Percentiles rank a stretch among this genome's conserved stretches.
These are phyloP conservation scores for Penicillium sp. DNA, from an alignment of 2,329 filamentous ascomycete species.

Conservation along the genomic window DNA sequence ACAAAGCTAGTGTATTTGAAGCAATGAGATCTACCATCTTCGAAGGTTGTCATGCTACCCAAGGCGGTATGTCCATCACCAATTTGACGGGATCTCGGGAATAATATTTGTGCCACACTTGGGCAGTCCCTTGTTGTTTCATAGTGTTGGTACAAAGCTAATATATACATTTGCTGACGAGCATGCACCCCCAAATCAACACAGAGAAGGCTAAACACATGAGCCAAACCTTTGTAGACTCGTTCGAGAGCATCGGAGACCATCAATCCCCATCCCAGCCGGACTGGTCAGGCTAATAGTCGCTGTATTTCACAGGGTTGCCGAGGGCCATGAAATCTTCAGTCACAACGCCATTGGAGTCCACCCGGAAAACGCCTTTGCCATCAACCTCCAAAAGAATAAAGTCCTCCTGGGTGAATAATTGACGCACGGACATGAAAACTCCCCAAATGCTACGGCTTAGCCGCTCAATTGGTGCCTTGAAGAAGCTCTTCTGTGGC, in stretches of 20 bases:
- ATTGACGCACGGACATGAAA: constrained; percentile 35
- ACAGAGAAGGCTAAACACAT: background rate
- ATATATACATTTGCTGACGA: background rate
- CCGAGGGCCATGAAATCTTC: constrained; percentile 34
- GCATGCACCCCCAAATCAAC: background rate
- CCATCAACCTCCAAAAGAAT: constrained; percentile 37
- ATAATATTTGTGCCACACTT: background rate
- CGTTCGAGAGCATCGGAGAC: background rate
- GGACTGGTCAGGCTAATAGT: background rate
- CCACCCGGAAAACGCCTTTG: constrained; percentile 36
- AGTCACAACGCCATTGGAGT: constrained; percentile 36
- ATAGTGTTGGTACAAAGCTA: background rate
- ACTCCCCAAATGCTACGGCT: constrained; percentile 30
- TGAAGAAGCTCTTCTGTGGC: constrained; percentile 30
- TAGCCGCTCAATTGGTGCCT: constrained; percentile 29
- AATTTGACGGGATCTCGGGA: no score
- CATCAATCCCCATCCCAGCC: background rate
- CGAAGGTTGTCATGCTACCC: no score
- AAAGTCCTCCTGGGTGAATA: constrained; percentile 41
- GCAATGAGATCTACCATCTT: no score
- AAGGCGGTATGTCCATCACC: no score
- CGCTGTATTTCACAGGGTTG: constrained; percentile 15
- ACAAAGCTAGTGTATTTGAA: no score
- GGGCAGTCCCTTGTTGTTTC: background rate
- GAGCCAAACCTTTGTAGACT: background rate